Percentiles rank a stretch among this genome's conserved stretches.
Evolutionary conservation across 148 eudicot genomes (phyloP).

Genomic region (Rhododendron kiyosumense): DNA sequence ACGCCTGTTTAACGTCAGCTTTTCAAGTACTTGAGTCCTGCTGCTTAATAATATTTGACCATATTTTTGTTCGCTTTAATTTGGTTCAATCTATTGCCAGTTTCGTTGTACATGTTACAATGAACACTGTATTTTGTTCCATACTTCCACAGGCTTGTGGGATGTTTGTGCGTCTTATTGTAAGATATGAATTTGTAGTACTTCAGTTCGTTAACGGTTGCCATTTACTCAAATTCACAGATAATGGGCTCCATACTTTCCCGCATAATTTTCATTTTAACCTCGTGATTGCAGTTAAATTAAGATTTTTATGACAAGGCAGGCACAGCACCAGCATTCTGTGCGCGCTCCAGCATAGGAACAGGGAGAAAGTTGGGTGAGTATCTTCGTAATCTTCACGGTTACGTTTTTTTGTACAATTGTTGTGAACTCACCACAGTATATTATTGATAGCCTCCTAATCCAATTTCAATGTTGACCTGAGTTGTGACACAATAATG

Average conservation of each 20-base stretch:
- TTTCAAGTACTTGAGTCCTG: background rate
- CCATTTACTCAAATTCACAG: background rate
- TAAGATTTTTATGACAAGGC: background rate
- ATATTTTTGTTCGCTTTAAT: background rate
- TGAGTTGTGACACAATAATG: background rate
- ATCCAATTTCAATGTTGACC: background rate
- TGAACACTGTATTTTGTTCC: background rate
- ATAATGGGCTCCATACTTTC: background rate
- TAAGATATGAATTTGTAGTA: background rate
- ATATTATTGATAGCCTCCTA: background rate
- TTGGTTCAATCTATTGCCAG: background rate
- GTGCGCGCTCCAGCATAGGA: background rate
- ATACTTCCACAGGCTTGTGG: background rate
- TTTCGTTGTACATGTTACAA: background rate
- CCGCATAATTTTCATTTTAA: background rate
- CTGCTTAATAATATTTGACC: background rate
- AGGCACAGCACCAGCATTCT: background rate
- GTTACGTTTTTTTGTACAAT: background rate
- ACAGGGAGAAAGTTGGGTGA: background rate
- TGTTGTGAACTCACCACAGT: background rate
- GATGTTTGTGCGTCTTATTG: background rate
- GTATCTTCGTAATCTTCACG: background rate
- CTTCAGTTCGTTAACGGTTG: background rate
- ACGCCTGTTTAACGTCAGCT: background rate
- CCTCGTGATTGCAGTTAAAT: background rate